phyloP scores from a whole-genome alignment of 805 yeast species.

The Kuraishia molischiana region DNA sequence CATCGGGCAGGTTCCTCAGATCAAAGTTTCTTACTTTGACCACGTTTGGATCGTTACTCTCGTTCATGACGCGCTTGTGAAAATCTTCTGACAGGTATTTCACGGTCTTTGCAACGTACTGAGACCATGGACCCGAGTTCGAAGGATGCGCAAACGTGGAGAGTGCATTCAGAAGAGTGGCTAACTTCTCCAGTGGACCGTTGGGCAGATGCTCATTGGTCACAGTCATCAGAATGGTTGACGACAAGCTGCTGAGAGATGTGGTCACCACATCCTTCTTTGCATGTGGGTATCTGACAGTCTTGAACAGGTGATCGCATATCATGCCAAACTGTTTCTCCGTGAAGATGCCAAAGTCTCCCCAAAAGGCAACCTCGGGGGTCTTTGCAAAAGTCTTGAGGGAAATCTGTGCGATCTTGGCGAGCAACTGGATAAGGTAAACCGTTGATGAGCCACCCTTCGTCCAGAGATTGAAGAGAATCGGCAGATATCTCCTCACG shows the following conservation, averaged over 20 bases:
- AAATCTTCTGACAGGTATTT: constrained; percentile 48
- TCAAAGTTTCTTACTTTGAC: constrained; percentile 11
- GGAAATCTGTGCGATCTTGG: constrained; percentile 45
- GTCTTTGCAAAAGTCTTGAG: constrained; percentile 23
- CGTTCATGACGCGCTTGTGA: constrained; percentile 47
- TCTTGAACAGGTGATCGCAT: not conserved
- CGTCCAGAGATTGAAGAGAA: constrained; percentile 68
- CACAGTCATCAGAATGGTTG: constrained; percentile 55
- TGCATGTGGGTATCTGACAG: constrained; percentile 5
- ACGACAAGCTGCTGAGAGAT: constrained; percentile 29
- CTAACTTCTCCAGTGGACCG: constrained; percentile 43
- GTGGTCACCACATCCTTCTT: constrained; percentile 8
- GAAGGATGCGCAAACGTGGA: constrained; percentile 89
- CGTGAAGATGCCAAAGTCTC: constrained; percentile 54
- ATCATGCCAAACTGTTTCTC: constrained; percentile 38
- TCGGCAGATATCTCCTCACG: constrained; percentile 42
- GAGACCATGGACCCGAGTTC: constrained; percentile 83
- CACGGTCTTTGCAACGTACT: constrained; percentile 55
- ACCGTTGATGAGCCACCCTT: constrained; percentile 8
- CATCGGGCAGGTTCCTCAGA: constrained; percentile 13
- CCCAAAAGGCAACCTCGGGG: constrained; percentile 23
- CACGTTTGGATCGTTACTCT: constrained; percentile 25
- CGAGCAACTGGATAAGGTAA: constrained; percentile 54
- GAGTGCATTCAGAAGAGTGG: constrained; percentile 53
- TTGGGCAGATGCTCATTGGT: constrained; percentile 26